Evolutionary conservation across 768 basidiomycete species (phyloP).

Genomic region (Amanita polypyramis): DNA sequence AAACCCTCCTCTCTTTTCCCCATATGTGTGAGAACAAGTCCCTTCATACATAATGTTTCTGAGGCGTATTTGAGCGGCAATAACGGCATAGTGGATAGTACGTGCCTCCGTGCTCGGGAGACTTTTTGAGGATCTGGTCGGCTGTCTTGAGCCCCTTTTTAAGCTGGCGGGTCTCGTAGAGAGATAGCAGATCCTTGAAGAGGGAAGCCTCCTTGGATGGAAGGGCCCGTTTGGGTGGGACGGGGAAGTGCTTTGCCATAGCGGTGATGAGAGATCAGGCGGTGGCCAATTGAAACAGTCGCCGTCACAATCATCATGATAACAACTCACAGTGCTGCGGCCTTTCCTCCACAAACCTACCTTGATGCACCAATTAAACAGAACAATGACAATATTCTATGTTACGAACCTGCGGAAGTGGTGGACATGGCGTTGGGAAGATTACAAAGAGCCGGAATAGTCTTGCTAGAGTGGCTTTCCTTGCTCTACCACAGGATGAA

Average conservation of each 20-base stretch:
- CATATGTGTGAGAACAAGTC: conserved; percentile 74
- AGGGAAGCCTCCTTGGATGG: conserved; percentile 76
- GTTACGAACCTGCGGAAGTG: conserved; percentile 13
- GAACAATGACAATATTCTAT: conserved; percentile 7
- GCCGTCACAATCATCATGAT: conserved; percentile 2
- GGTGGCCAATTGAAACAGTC: conserved; percentile 5
- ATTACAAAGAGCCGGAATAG: conserved; percentile 13
- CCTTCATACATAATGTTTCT: conserved; percentile 98
- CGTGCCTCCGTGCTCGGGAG: conserved; percentile 89
- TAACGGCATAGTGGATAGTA: background rate
- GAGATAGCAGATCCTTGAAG: conserved; percentile 77
- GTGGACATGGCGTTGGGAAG: conserved; percentile 17
- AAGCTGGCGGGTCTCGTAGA: conserved; percentile 85
- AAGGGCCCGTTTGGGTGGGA: conserved; percentile 43
- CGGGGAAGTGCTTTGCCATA: conserved; percentile 27
- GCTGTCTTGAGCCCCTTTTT: conserved; percentile 86
- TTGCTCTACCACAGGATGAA: conserved; percentile 17
- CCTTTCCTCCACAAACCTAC: conserved; percentile 2
- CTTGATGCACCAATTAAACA: conserved; percentile 2
- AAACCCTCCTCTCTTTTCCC: conserved; percentile 74
- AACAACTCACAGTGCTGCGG: conserved; percentile 1
- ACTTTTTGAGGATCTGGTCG: conserved; percentile 91
- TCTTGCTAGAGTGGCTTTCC: conserved; percentile 18
- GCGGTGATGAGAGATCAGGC: conserved; percentile 1
- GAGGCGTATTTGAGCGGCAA: conserved; percentile 7